Conservation (phyloP, 257 asterid species). For the Avicennia marina region DNA sequence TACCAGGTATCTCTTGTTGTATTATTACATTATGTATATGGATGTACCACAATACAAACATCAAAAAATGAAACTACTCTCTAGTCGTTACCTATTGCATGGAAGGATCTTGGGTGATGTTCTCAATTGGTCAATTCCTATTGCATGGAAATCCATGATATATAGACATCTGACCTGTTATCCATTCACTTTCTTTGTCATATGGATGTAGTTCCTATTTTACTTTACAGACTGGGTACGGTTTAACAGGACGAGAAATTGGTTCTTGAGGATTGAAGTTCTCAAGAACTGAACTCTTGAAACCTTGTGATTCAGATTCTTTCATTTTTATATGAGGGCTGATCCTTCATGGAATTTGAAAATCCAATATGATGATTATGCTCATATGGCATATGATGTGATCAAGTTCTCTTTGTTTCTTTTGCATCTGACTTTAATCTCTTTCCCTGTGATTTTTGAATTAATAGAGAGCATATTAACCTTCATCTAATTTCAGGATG, state of each 20-base stretch:
- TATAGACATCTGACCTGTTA: too few species aligned
- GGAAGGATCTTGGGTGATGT: neutral
- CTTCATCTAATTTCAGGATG: constrained; percentile 46
- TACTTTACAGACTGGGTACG: too few species aligned
- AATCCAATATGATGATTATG: neutral
- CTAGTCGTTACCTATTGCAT: neutral
- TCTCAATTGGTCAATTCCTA: neutral
- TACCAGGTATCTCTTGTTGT: neutral
- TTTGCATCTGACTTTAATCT: constrained; percentile 8
- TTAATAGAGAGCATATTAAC: constrained; percentile 11
- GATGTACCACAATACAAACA: neutral
- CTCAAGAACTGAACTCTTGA: neutral
- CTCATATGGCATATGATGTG: neutral
- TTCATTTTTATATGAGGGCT: neutral
- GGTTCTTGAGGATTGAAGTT: neutral
- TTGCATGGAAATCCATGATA: neutral
- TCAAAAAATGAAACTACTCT: neutral
- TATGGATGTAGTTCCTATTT: neutral
- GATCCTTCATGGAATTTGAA: neutral
- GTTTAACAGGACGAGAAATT: neutral
- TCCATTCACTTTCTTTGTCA: neutral
- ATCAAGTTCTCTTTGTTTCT: neutral
- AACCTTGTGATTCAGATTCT: neutral
- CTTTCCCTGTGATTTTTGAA: neutral
- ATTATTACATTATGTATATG: neutral